These are phyloP conservation scores for Cercophora sp. DNA, from an alignment of 495 filamentous ascomycete genomes.

Conservation along the genomic window DNA sequence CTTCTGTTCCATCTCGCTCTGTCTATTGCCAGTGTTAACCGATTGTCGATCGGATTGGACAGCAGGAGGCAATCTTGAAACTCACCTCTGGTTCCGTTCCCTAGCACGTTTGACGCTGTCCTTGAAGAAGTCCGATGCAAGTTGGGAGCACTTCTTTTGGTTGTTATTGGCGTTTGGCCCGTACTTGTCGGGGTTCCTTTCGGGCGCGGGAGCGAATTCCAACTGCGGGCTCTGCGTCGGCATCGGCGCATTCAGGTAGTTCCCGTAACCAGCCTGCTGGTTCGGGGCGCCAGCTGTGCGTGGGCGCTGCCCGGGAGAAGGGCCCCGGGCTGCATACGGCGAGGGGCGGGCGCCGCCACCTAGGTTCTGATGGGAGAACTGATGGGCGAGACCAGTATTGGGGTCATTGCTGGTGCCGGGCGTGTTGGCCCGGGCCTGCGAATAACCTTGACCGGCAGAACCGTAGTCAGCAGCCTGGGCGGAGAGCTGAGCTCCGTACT, in stretches of 20 bases:
- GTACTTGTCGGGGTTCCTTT: slow-evolving; percentile 73
- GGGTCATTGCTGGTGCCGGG: slow-evolving; percentile 58
- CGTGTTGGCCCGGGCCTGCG: slow-evolving; percentile 56
- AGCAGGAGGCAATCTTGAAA: no score
- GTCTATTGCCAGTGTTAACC: no score
- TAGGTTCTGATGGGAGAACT: slow-evolving; percentile 96
- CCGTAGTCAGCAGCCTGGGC: slow-evolving; percentile 27
- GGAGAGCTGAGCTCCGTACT: slow-evolving; percentile 31
- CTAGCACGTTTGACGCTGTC: slow-evolving; percentile 89
- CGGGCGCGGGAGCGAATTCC: slow-evolving; percentile 57
- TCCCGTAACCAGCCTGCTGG: slow-evolving; percentile 55
- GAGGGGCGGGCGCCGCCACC: slow-evolving; percentile 61
- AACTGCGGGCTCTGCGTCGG: slow-evolving; percentile 43
- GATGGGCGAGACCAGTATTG: slow-evolving; percentile 84
- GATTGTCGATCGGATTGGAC: no score
- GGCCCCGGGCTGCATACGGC: slow-evolving; percentile 62
- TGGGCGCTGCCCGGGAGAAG: slow-evolving; percentile 69
- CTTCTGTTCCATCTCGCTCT: slow-evolving; percentile 83
- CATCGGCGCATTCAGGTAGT: slow-evolving; percentile 62
- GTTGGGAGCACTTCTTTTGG: slow-evolving; percentile 69
- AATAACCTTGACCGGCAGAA: slow-evolving; percentile 38
- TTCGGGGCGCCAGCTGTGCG: slow-evolving; percentile 68
- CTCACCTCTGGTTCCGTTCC: slow-evolving; percentile 85
- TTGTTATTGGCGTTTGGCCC: slow-evolving; percentile 59
- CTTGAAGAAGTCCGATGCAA: slow-evolving; percentile 89